phyloP scores from a whole-genome alignment of 768 basidiomycete genomes.

The Pisolithus orientalis region DNA sequence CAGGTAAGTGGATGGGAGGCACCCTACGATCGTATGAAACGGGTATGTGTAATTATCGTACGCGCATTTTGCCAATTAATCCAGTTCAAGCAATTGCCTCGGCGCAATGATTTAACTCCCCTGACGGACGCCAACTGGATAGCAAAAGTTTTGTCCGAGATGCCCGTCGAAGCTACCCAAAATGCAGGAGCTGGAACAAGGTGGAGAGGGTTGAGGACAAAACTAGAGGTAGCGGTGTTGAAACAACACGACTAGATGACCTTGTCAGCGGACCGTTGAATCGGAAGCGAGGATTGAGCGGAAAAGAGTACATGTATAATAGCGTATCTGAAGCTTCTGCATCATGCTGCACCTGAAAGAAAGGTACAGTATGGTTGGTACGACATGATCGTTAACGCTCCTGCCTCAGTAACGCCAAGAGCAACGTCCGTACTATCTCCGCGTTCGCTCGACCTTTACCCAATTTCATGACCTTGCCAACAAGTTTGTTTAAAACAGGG shows the following conservation, averaged over 20 bases:
- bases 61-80: neutral
- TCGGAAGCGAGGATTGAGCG: neutral
- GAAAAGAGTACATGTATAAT: too few relatives aligned
- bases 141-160: slow-evolving; percentile 57
- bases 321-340: too few relatives aligned
- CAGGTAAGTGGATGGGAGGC: slow-evolving; percentile 91
- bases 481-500: slow-evolving; percentile 68
- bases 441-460: slow-evolving; percentile 80
- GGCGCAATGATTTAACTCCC: slow-evolving; percentile 76
- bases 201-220: slow-evolving; percentile 79
- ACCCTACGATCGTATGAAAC: slow-evolving; percentile 73
- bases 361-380: neutral
- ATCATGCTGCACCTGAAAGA: neutral
- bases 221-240: slow-evolving; percentile 47
- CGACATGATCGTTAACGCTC: neutral
- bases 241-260: neutral
- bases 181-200: slow-evolving; percentile 62
- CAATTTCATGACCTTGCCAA: slow-evolving; percentile 79
- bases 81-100: slow-evolving; percentile 53
- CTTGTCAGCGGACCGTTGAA: too few relatives aligned
- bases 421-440: slow-evolving; percentile 40
- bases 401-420: slow-evolving; percentile 42
- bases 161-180: slow-evolving; percentile 55
- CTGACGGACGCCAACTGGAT: slow-evolving; percentile 86
- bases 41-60: slow-evolving; percentile 38